These are phyloP conservation scores for Penicillium sp. DNA, from an alignment of 2,329 filamentous ascomycete genomes.

Conservation along the genomic window DNA sequence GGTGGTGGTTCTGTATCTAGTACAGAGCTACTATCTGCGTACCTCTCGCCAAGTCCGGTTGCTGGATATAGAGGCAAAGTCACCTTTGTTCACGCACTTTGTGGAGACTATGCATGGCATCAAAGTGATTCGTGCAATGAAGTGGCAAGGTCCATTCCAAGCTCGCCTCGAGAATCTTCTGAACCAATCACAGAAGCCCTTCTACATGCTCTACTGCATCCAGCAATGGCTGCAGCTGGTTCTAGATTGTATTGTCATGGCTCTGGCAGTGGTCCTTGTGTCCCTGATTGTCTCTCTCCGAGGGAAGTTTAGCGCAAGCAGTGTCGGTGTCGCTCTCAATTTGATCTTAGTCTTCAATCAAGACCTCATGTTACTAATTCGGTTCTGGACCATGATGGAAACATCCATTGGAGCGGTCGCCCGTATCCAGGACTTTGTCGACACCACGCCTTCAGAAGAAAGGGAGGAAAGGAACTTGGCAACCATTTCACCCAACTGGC, in stretches of 20 bases:
- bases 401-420: slow-evolving; percentile 33
- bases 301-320: slow-evolving; percentile 36
- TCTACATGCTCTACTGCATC: slow-evolving; percentile 41
- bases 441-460: slow-evolving; percentile 26
- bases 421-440: slow-evolving; percentile 44
- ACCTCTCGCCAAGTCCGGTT: slow-evolving; percentile 11
- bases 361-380: slow-evolving; percentile 32
- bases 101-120: slow-evolving; percentile 7
- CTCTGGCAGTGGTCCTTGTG: slow-evolving; percentile 39
- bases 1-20: slow-evolving; percentile 3
- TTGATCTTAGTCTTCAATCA: slow-evolving; percentile 44
- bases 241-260: slow-evolving; percentile 39
- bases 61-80: slow-evolving; percentile 12
- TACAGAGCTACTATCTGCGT: slow-evolving; percentile 9
- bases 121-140: slow-evolving; percentile 6
- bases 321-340: slow-evolving; percentile 43
- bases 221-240: slow-evolving; percentile 42
- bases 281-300: slow-evolving; percentile 36
- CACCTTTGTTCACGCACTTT: slow-evolving; percentile 9
- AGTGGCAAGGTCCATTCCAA: slow-evolving; percentile 39
- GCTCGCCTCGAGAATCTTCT: slow-evolving; percentile 34
- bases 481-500: slow-evolving; percentile 13
- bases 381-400: slow-evolving; percentile 19
- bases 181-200: slow-evolving; percentile 40
- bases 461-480: not conserved